A percentile compares a stretch with the other conserved stretches of the same genome.
Conservation (phyloP, 2,329 filamentous ascomycete species). For the Geosmithia putterillii region DNA sequence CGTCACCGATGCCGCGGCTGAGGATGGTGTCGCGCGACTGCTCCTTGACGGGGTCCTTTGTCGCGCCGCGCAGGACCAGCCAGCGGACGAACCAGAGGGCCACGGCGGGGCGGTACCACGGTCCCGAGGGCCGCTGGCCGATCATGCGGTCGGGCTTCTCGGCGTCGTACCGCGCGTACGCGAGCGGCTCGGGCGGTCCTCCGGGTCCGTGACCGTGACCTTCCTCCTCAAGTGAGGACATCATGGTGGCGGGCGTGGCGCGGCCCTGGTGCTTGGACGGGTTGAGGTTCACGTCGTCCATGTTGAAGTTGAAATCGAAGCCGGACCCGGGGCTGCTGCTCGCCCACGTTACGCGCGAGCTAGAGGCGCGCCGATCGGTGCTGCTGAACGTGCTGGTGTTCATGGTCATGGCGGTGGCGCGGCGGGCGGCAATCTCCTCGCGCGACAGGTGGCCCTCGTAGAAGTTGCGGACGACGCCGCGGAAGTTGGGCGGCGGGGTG, state of each 20-base stretch:
- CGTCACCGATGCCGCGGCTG: slow-evolving; percentile 37
- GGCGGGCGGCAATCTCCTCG: slow-evolving; percentile 34
- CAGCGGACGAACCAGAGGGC: slow-evolving; percentile 25
- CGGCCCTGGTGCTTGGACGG: no score
- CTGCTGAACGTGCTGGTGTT: no score
- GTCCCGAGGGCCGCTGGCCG: slow-evolving; percentile 19
- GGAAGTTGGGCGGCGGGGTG: slow-evolving; percentile 26
- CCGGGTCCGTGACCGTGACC: no score
- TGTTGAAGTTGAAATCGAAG: slow-evolving; percentile 15
- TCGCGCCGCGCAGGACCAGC: slow-evolving; percentile 31
- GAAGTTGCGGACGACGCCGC: slow-evolving; percentile 35
- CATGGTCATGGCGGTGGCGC: slow-evolving; percentile 12
- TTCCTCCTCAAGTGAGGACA: no score
- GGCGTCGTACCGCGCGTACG: neutral
- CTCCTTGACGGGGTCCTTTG: slow-evolving; percentile 31
- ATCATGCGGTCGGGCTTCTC: slow-evolving; percentile 7
- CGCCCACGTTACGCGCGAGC: no score
- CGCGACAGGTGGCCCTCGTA: slow-evolving; percentile 43
- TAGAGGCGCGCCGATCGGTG: no score
- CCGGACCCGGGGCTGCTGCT: slow-evolving; percentile 6
- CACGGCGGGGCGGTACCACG: slow-evolving; percentile 26
- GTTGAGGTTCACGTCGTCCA: slow-evolving; percentile 33
- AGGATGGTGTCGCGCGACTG: slow-evolving; percentile 28
- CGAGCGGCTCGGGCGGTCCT: no score
- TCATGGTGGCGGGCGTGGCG: no score